phyloP scores from a whole-genome alignment of 257 asterid species.

The Orobanche coerulescens region DNA sequence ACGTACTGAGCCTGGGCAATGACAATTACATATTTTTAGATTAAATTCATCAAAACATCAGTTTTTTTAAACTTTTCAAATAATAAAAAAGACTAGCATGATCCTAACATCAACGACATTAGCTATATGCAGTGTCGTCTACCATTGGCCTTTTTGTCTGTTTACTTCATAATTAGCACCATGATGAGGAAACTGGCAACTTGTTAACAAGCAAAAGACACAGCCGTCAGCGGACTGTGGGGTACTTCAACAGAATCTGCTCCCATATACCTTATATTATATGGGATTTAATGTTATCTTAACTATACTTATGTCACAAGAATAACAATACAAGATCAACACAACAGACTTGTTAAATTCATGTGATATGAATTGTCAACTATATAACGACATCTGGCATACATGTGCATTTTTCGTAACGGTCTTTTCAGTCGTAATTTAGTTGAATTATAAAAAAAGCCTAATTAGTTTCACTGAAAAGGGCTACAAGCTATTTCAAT shows the following conservation, averaged over 20 bases:
- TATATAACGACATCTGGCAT: not conserved
- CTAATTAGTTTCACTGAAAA: not conserved
- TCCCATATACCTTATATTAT: not conserved
- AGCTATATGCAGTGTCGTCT: not conserved
- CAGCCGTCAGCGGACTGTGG: not conserved
- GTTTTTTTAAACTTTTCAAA: not conserved
- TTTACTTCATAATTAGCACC: not conserved
- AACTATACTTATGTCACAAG: not conserved
- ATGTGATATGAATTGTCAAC: not conserved
- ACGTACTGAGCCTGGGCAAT: too few species aligned
- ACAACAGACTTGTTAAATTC: not conserved
- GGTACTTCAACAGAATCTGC: not conserved
- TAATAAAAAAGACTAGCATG: not conserved
- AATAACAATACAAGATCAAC: not conserved
- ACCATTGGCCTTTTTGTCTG: not conserved
- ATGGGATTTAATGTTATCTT: too few species aligned
- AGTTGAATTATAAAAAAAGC: not conserved
- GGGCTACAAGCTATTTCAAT: not conserved
- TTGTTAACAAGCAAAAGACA: not conserved
- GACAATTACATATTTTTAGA: too few species aligned
- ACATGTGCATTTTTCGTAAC: not conserved
- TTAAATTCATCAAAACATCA: too few species aligned
- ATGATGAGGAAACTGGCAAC: too few species aligned
- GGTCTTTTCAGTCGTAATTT: not conserved
- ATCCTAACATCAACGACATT: not conserved